Percentiles rank a stretch among this genome's conserved stretches.
phyloP scores from a whole-genome alignment of 2,329 filamentous ascomycete species.

The Fusarium floridanum region DNA sequence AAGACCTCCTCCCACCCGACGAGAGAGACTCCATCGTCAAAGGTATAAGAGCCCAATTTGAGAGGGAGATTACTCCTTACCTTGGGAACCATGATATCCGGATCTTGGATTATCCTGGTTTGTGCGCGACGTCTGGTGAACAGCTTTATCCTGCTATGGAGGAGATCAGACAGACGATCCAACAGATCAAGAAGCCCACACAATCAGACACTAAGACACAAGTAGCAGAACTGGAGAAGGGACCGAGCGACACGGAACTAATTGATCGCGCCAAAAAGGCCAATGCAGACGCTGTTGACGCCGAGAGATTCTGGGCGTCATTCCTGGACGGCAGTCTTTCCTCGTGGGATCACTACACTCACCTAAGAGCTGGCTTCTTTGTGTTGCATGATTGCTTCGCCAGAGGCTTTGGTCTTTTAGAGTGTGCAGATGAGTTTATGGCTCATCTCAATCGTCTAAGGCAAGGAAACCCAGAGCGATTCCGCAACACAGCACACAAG shows the following conservation, averaged over 20 bases:
- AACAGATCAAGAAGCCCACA: neutral
- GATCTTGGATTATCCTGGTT: conserved; percentile 42
- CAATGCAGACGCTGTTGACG: conserved; percentile 14
- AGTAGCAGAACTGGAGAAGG: conserved; percentile 21
- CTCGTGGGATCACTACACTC: conserved; percentile 51
- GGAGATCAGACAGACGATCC: conserved; percentile 33
- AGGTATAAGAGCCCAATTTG: conserved; percentile 13
- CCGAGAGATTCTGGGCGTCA: conserved; percentile 43
- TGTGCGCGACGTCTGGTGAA: conserved; percentile 33
- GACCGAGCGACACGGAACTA: conserved; percentile 31
- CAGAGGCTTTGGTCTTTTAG: conserved; percentile 39
- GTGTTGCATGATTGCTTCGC: conserved; percentile 48
- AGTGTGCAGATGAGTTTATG: conserved; percentile 49
- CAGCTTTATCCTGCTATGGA: conserved; percentile 29
- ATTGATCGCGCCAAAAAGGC: conserved; percentile 11
- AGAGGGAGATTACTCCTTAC: conserved; percentile 32
- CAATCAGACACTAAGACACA: conserved; percentile 7
- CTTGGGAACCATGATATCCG: conserved; percentile 19
- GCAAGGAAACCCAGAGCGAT: conserved; percentile 45
- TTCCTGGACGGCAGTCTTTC: conserved; percentile 46
- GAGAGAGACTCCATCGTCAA: conserved; percentile 32
- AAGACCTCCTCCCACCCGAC: conserved; percentile 43
- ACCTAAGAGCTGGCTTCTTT: conserved; percentile 51
- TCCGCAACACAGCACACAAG: conserved; percentile 52
- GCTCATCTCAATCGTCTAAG: conserved; percentile 44